phyloP scores from a whole-genome alignment of 2,329 filamentous ascomycete genomes.

The Botrytis cinerea region DNA sequence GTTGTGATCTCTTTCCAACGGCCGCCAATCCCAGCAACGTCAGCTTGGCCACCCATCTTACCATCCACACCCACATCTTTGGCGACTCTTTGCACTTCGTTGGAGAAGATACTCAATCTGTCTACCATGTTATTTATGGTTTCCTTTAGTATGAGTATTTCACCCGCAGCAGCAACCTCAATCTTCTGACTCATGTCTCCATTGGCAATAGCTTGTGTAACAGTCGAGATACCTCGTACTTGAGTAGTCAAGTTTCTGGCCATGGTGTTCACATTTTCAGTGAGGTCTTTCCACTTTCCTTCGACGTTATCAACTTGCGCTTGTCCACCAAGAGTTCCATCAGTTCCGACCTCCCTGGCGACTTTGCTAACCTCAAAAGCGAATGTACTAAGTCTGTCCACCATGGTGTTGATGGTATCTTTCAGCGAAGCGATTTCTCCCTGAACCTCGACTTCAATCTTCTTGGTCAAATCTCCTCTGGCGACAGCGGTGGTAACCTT shows the following conservation, averaged over 20 bases:
- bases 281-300: slow-evolving; percentile 97
- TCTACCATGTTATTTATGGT: slow-evolving; percentile 99
- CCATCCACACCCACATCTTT: slow-evolving; percentile 97
- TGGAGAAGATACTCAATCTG: slow-evolving; percentile 90
- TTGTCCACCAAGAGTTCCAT: slow-evolving; percentile 91
- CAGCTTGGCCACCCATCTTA: slow-evolving; percentile 97
- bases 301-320: slow-evolving; percentile 92
- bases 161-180: slow-evolving; percentile 90
- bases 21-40: slow-evolving; percentile 88
- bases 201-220: slow-evolving; percentile 92
- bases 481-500: slow-evolving; percentile 95
- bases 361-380: slow-evolving; percentile 96
- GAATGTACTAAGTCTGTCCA: slow-evolving; percentile 93
- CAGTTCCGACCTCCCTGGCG: slow-evolving; percentile 92
- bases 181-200: slow-evolving; percentile 97
- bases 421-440: slow-evolving; percentile 95
- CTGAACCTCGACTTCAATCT: slow-evolving; percentile 90
- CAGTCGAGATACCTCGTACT: slow-evolving; percentile 88
- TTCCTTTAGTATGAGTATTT: slow-evolving; percentile 90
- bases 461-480: slow-evolving; percentile 89
- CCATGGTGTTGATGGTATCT: slow-evolving; percentile 98
- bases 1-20: slow-evolving; percentile 97
- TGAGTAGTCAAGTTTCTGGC: slow-evolving; percentile 67
- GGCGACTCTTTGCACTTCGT: slow-evolving; percentile 91
- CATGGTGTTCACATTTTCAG: slow-evolving; percentile 83